Base-by-base conservation (phyloP, 2,329 filamentous ascomycete genomes). In the Colletotrichum costaricense region DNA sequence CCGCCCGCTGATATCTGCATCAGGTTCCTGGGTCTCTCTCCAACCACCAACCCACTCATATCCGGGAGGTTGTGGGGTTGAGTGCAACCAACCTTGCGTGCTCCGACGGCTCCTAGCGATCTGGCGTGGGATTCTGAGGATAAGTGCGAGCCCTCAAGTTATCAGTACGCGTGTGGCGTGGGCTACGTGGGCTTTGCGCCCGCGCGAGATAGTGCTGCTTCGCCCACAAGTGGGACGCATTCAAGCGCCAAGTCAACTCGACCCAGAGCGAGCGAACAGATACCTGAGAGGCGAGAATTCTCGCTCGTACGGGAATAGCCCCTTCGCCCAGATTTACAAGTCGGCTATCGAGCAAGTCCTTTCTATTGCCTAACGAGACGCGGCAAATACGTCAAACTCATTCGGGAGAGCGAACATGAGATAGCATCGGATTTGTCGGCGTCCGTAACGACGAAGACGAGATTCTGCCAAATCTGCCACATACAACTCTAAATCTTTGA, bases 181-280 rank as follows among this genome's bases (percentile, higher is more conserved):
- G 68, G 33, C 46, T 67, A 67, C 68, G 63, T 54, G 54, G 63
- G 69, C 69, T 59, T 54, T 59, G 58, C 69, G 69, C 69, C 69
- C 69, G 58, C 69, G 69, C 52, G 24, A 67, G 38, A 52, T 59
- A 63, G 69, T 54, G 26, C 57, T 63, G 46, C 63, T 62, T 71
- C 56, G 69, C 69, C 58, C 22, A 57, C 64, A 28, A 49, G 49
- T 26, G 57, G 57, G 57, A 68, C 28, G 46, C 46, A 38, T 63
- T 33, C 16, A 35, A 55, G n/a, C 42, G 55, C 42, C 42, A n/a
- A 49, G 42, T 49, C 19, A 19, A n/a, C 42, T 49, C 19, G 8
- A 49, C 19, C 16, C 11, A 54, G 57, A 54, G 14, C 58, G 46
- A 54, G n/a, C 58, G n/a, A 24, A 35, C 28, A 22, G 19, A 22